These are phyloP conservation scores for Hortiboletus campestris DNA, from an alignment of 768 basidiomycete species.

Conservation along the genomic window DNA sequence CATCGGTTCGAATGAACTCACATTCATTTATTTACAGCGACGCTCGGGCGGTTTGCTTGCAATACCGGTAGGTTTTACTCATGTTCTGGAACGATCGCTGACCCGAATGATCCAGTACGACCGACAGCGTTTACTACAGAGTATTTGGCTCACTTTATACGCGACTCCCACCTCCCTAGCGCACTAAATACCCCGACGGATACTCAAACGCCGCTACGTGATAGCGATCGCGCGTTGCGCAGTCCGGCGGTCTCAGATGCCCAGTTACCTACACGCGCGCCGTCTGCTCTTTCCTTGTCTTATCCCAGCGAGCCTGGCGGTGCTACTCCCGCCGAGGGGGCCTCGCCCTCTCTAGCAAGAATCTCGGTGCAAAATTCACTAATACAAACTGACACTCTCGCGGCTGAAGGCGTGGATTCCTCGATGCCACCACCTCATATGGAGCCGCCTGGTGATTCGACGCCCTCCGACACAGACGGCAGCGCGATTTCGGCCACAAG, in stretches of 20 bases:
- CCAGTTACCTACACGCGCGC: background rate
- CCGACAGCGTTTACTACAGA: constrained; percentile 1
- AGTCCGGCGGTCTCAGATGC: background rate
- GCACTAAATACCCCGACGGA: background rate
- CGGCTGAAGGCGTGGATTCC: background rate
- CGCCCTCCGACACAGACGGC: background rate
- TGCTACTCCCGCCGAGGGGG: background rate
- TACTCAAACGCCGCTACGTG: background rate
- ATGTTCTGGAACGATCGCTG: background rate
- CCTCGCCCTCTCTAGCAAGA: background rate
- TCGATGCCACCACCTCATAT: background rate
- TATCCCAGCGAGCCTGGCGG: background rate
- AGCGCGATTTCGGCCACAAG: background rate
- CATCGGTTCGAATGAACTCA: background rate
- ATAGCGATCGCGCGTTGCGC: background rate
- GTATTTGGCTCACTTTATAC: background rate
- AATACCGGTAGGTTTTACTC: background rate
- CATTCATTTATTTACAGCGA: background rate
- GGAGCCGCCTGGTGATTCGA: background rate
- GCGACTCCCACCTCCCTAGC: background rate
- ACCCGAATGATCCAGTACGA: constrained; percentile 3
- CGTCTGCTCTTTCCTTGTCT: background rate
- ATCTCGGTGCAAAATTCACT: background rate
- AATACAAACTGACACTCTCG: background rate
- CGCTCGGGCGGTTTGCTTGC: background rate